Evolutionary conservation across 139 green algal genomes (phyloP).

Genomic region (Astrephomene gubernaculifera): DNA sequence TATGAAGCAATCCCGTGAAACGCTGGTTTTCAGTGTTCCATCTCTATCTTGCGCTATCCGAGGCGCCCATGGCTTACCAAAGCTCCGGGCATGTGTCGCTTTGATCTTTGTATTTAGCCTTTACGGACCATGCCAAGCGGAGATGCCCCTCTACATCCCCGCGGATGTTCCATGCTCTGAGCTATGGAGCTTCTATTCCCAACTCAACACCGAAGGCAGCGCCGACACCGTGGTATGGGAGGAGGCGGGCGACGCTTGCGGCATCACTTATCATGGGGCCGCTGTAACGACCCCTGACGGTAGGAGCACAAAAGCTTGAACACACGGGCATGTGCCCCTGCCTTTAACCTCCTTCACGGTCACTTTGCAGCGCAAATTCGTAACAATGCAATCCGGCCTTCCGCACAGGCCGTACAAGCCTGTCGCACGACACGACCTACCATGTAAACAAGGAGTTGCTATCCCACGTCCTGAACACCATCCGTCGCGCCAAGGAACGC

Average conservation of each 20-base stretch:
- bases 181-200: not conserved
- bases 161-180: not conserved
- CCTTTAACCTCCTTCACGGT: too few species aligned
- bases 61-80: too few species aligned
- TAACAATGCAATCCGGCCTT: too few species aligned
- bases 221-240: not conserved
- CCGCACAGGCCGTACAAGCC: not conserved
- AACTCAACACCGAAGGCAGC: not conserved
- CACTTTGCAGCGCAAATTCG: too few species aligned
- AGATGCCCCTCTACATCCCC: conserved; percentile 14
- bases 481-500: not conserved
- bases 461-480: conserved; percentile 22
- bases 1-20: too few species aligned
- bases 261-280: conserved; percentile 4
- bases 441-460: conserved; percentile 37
- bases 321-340: too few species aligned
- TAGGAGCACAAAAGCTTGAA: not conserved
- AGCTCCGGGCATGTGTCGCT: too few species aligned
- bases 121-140: not conserved
- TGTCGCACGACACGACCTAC: conserved; percentile 21
- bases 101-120: too few species aligned
- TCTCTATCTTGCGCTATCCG: too few species aligned
- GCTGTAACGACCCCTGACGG: not conserved
- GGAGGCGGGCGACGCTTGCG: not conserved
- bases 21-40: too few species aligned